Conservation (phyloP, 371 early-diverging fungal genomes). For the Mortierella sp. region DNA sequence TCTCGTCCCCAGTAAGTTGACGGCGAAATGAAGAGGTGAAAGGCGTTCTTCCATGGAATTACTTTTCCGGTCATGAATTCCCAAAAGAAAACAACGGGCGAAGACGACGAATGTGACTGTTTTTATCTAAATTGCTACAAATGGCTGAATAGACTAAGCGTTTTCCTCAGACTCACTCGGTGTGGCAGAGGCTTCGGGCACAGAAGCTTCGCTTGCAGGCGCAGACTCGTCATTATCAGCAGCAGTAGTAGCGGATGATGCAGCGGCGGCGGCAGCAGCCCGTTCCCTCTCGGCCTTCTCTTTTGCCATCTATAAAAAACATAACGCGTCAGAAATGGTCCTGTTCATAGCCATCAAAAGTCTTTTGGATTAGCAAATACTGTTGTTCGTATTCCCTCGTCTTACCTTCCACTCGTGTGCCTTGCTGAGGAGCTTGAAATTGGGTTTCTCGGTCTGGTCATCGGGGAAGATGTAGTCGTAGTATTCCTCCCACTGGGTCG, state of each 20-base stretch:
- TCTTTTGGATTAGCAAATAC: not conserved
- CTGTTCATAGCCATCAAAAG: no score
- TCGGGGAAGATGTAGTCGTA: slow-evolving; percentile 98
- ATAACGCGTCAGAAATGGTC: no score
- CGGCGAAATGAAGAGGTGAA: no score
- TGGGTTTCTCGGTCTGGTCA: slow-evolving; percentile 86
- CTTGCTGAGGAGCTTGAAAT: slow-evolving; percentile 89
- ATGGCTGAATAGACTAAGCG: no score
- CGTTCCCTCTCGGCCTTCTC: slow-evolving; percentile 15
- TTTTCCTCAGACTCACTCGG: no score
- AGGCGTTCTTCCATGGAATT: no score
- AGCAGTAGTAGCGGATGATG: no score
- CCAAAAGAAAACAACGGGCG: not conserved
- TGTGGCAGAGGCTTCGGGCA: no score
- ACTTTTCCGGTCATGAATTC: not conserved
- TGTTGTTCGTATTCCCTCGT: slow-evolving; percentile 33
- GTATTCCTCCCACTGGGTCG: slow-evolving; percentile 93
- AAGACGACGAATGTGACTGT: not conserved
- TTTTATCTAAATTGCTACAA: no score
- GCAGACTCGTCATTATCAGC: no score
- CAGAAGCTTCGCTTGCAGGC: no score
- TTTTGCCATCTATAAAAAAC: slow-evolving; percentile 15
- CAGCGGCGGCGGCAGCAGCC: slow-evolving; percentile 6
- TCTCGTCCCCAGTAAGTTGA: no score
- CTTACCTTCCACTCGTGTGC: slow-evolving; percentile 91